These are phyloP conservation scores for Microdochium nivale DNA, from an alignment of 2,329 filamentous ascomycete genomes.

Conservation along the genomic window DNA sequence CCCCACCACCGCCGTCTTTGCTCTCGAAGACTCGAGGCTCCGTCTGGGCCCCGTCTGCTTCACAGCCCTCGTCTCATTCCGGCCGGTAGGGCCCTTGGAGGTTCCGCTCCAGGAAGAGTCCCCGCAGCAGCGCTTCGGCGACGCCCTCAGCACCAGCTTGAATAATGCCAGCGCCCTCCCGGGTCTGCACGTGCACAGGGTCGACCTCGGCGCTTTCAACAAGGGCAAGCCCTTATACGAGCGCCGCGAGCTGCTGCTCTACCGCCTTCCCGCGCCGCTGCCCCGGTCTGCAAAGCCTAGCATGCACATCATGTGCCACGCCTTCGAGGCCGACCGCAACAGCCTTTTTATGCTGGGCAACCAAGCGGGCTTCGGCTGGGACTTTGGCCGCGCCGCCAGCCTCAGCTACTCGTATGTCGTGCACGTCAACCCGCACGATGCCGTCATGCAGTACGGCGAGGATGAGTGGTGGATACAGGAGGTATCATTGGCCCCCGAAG, in stretches of 20 bases:
- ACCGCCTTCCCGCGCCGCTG: conserved; percentile 36
- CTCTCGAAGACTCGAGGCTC: conserved; percentile 26
- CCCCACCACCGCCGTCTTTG: conserved; percentile 24
- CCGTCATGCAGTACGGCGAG: conserved; percentile 31
- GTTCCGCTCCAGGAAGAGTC: conserved; percentile 29
- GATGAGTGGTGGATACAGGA: conserved; percentile 48
- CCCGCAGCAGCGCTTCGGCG: conserved; percentile 31
- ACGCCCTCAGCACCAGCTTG: conserved; percentile 26
- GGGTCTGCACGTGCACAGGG: conserved; percentile 43
- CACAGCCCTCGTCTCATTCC: conserved; percentile 44
- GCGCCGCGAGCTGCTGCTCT: conserved; percentile 38
- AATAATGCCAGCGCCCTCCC: conserved; percentile 36
- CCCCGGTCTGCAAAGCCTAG: conserved; percentile 27
- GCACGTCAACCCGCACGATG: conserved; percentile 38
- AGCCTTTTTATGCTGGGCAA: conserved; percentile 42
- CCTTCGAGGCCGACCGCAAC: conserved; percentile 45
- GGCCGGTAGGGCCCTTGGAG: conserved; percentile 26
- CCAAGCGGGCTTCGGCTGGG: conserved; percentile 35
- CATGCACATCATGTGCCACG: conserved; percentile 37
- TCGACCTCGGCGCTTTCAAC: conserved; percentile 41
- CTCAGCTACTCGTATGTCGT: conserved; percentile 44
- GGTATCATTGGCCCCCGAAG: conserved; percentile 36
- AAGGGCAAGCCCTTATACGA: conserved; percentile 30
- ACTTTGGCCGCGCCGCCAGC: conserved; percentile 31
- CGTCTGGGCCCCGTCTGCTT: conserved; percentile 36